Evolutionary conservation across 2,329 filamentous ascomycete genomes (phyloP).

Genomic region (Nannizzia gypsea): DNA sequence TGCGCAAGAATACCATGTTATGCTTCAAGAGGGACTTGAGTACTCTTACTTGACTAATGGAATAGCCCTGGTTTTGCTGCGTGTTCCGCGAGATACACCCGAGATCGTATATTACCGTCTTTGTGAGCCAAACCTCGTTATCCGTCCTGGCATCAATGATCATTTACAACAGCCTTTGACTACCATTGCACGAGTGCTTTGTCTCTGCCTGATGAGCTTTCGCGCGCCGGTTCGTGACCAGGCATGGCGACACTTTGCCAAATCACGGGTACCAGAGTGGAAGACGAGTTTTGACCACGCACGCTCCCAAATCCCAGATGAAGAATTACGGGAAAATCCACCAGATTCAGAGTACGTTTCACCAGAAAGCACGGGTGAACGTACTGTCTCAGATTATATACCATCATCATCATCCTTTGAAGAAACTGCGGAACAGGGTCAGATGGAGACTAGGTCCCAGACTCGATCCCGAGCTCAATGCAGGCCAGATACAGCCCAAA

Average conservation of each 20-base stretch:
- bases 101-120: constrained; percentile 20
- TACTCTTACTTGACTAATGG: constrained; percentile 21
- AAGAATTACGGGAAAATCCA: constrained; percentile 15
- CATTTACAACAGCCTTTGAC: constrained; percentile 12
- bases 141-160: constrained; percentile 9
- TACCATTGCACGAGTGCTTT: constrained; percentile 16
- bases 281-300: constrained; percentile 16
- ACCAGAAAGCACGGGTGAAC: neutral
- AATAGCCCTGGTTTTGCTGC: constrained; percentile 14
- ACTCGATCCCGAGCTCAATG: constrained; percentile 10
- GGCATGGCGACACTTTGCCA: constrained; percentile 16
- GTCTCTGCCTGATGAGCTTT: constrained; percentile 19
- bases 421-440: constrained; percentile 9
- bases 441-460: constrained; percentile 14
- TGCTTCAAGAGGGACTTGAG: constrained; percentile 21
- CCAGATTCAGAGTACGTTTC: constrained; percentile 12
- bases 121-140: constrained; percentile 18
- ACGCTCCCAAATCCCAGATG: constrained; percentile 15
- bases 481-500: constrained; percentile 6
- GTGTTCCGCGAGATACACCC: constrained; percentile 17
- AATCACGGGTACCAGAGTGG: constrained; percentile 15
- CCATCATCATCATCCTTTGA: constrained; percentile 17
- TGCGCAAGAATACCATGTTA: constrained; percentile 22
- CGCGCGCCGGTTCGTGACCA: constrained; percentile 14
- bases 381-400: constrained; percentile 13